Conservation (phyloP, 805 yeast genomes). For the Lipomyces yamadae region DNA sequence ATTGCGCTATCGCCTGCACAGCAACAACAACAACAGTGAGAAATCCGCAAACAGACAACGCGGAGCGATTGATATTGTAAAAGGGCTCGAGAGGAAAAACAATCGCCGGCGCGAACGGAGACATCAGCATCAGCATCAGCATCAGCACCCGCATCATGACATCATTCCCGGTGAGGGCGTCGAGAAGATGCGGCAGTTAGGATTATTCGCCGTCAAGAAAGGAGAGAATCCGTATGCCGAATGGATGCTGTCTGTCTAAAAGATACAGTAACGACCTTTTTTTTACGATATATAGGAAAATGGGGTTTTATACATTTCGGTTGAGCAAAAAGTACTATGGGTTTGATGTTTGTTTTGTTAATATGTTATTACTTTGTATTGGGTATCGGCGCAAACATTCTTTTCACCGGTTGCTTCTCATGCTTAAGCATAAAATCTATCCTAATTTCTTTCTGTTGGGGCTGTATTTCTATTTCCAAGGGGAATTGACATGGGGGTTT, state of each 20-base stretch:
- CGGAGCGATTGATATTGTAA: slow-evolving; percentile 38
- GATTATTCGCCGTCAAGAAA: slow-evolving; percentile 35
- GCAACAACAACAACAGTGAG: not conserved
- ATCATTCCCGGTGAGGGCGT: slow-evolving; percentile 39
- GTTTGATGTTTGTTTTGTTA: no score
- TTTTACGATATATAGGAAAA: not conserved
- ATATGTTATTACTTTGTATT: not conserved
- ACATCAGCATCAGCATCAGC: slow-evolving; percentile 23
- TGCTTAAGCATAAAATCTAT: no score
- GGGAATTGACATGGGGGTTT: no score
- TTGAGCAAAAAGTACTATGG: not conserved
- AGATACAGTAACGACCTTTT: not conserved
- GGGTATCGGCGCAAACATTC: slow-evolving; percentile 8
- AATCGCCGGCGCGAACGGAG: slow-evolving; percentile 28
- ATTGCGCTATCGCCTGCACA: not conserved
- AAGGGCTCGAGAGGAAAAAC: slow-evolving; percentile 36
- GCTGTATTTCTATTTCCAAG: no score
- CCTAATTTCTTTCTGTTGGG: not conserved
- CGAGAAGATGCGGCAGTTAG: slow-evolving; percentile 39
- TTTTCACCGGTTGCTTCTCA: not conserved
- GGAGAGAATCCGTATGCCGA: slow-evolving; percentile 35
- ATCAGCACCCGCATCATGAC: slow-evolving; percentile 19
- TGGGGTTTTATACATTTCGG: slow-evolving; percentile 1
- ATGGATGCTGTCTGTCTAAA: slow-evolving; percentile 34
- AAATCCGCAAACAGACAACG: slow-evolving; percentile 9